Base-by-base conservation (phyloP, 2,329 filamentous ascomycete species). In the Drechslera avenae region DNA sequence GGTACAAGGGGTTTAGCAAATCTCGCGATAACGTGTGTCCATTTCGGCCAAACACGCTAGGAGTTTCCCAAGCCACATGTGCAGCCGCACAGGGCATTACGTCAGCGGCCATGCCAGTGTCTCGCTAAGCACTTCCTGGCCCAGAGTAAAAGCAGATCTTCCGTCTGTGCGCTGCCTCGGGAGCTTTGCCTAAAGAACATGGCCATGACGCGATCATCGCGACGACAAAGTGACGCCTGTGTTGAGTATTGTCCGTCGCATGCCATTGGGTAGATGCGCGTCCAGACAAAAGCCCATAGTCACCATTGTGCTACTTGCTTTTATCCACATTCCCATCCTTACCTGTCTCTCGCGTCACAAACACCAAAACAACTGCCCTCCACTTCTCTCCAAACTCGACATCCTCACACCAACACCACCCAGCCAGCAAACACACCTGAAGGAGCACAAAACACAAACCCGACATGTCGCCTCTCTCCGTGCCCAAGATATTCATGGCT, bases 401-500 rank as follows among this genome's bases (percentile, higher is more conserved):
- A 23, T 23, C 39, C 33, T 17, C 36, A 16, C 21, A 19, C 21
- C 32, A 19, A 34, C 31, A 13, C 39, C 42, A 52, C 47, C 23
- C 32, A 23, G 30, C 32, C 46, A 37, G 16, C 10, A 13, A 17
- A 14, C 13, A 46, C 35, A 49, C 10, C 30, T n/a, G 28, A 28
- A 40, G 30, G 39, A 44, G 46, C 39, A 43, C 28, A 36, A 32
- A 32, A 36, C 19, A 39, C 10, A 46, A 21, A 42, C 31, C 35
- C 43, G 59, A 33, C 47, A 69, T 69, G 67, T 63, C 64, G 35
- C 64, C 59, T 44, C 64, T 69, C 48, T 67, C 68, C 4, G 68
- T 73, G 18, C 68, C 69, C 32, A 73, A 73, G 54, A 66, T 73
- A 46, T 71, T 73, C 57, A 67, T 71, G 63, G 70, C 70, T 35